Base-by-base conservation (phyloP, 805 yeast genomes). In the Kuraishia borneana region DNA sequence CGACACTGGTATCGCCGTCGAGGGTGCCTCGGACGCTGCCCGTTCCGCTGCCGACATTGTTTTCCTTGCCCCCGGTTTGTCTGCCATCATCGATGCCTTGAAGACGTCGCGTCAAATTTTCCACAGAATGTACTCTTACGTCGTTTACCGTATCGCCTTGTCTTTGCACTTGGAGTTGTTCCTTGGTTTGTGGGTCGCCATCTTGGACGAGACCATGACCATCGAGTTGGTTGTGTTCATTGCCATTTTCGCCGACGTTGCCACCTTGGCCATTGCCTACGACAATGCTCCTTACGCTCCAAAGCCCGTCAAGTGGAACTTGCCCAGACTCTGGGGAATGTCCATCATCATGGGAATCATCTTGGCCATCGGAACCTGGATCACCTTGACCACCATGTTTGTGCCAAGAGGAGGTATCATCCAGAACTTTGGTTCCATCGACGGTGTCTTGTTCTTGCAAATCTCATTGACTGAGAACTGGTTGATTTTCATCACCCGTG, bases 41-140 rank as follows among this genome's bases (percentile, higher is more conserved):
- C 78, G 92, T 72, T 83, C 94, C 54, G 95, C 95, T 66, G 88
- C 95, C 55, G 95, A 84, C 70, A 84, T 84, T 66, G 95, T 84
- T 61, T 84, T 84, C 82, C 70, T 83, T 52, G 94, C 94, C 51
- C 94, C 94, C 48, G 94, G 94, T 83, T 73, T 83, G 58, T 81
- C 92, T 67, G 92, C 95, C 54, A 84, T 84, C 60, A 84, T 84
- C 65, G 94, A 84, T 68, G 89, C 94, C 54, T 69, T 84, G 57
- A 87, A 87, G 78, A 85, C 95, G 54, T 83, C 95, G 45, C 75
- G 95, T 68, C 94, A 84, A 68, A 84, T 84, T 78, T 84, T 84
- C 94, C 96, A 87, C 88, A 82, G 96, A 73, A 87, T 87, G 96
- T 85, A 87, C 77, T 76, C 96, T 51, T 87, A 87, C 67, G 95